phyloP scores from a whole-genome alignment of 2,329 filamentous ascomycete genomes.

The Neofusicoccum ribis region DNA sequence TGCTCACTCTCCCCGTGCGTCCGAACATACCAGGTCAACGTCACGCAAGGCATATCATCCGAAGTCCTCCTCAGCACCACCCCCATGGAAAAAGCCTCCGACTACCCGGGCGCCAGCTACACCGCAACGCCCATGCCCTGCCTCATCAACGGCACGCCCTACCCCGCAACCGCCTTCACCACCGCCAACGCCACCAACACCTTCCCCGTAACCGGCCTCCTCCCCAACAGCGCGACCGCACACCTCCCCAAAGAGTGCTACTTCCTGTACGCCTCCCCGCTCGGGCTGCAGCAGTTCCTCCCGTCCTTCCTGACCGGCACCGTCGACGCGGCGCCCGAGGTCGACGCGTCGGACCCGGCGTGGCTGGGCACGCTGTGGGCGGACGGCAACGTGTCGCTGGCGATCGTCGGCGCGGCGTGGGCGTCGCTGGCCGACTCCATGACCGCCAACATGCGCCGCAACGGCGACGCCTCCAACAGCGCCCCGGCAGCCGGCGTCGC shows the following conservation, averaged over 20 bases:
- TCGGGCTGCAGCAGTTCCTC: not conserved
- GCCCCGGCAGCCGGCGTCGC: not conserved
- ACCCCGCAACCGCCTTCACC: not conserved
- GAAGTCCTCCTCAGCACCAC: not conserved
- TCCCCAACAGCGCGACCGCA: not conserved
- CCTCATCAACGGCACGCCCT: not conserved
- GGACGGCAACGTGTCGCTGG: not conserved
- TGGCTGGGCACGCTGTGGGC: not conserved
- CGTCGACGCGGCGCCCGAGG: too few relatives aligned
- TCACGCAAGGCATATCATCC: not conserved
- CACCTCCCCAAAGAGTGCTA: not conserved
- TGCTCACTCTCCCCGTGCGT: slow-evolving; percentile 1
- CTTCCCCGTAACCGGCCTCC: not conserved
- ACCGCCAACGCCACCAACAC: not conserved
- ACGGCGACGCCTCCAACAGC: not conserved
- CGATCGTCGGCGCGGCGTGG: not conserved
- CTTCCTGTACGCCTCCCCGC: not conserved
- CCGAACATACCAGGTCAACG: not conserved
- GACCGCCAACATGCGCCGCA: not conserved
- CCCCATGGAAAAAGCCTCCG: too few relatives aligned
- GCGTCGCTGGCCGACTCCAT: not conserved
- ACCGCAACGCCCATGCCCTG: not conserved
- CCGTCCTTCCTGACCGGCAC: not conserved
- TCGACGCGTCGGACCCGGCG: not conserved
- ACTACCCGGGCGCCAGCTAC: not conserved